Evolutionary conservation across 805 yeast species (phyloP).

Genomic region (Grigorovia transvaalensis): DNA sequence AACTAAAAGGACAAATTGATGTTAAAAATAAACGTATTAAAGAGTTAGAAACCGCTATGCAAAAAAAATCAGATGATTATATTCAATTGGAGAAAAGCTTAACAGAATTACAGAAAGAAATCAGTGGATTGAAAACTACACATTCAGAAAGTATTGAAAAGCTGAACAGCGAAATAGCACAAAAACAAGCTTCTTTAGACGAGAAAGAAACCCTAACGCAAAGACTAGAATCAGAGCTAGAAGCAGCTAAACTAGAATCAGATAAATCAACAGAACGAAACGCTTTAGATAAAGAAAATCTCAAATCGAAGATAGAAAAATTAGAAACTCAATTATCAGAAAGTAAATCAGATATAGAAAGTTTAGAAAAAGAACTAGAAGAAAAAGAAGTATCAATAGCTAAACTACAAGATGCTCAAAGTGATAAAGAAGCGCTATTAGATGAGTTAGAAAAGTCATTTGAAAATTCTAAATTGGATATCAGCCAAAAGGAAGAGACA

Average conservation of each 20-base stretch:
- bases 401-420: background rate
- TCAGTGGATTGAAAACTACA: background rate
- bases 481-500: background rate
- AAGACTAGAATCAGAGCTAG: background rate
- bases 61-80: background rate
- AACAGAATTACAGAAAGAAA: background rate
- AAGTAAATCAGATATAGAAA: background rate
- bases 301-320: background rate
- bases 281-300: background rate
- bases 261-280: background rate
- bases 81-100: background rate
- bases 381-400: background rate
- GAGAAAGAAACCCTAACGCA: background rate
- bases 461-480: background rate
- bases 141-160: background rate
- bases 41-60: background rate
- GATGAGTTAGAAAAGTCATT: background rate
- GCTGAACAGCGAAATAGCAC: background rate
- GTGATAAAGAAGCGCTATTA: background rate
- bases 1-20: background rate
- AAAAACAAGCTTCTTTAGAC: background rate
- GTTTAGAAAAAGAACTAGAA: background rate
- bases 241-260: background rate
- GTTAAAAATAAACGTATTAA: background rate
- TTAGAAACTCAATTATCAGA: slow-evolving; percentile 1